Evolutionary conservation across 306 rosid species (phyloP).

Genomic region (Trifolium fragiferum): DNA sequence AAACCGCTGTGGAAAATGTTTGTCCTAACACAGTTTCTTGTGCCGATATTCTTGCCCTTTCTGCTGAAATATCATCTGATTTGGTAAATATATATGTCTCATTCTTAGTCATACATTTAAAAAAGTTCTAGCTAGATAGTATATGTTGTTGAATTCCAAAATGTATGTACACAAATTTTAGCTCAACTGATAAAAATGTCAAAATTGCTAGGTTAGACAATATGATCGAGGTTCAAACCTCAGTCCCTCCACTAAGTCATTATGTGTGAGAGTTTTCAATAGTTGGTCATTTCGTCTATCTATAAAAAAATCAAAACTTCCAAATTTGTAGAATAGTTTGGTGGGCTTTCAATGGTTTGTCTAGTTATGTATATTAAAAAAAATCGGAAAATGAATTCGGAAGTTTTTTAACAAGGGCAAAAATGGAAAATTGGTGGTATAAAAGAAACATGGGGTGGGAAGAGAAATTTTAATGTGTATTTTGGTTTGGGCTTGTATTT

Average conservation of each 20-base stretch:
- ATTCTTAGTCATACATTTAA: neutral
- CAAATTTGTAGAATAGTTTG: neutral
- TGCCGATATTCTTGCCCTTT: constrained; percentile 64
- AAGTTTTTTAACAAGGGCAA: too few relatives aligned
- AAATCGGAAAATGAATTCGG: too few relatives aligned
- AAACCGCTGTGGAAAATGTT: constrained; percentile 50
- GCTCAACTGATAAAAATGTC: too few relatives aligned
- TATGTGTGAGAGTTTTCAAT: too few relatives aligned
- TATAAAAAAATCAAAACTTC: too few relatives aligned
- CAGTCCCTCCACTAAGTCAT: too few relatives aligned
- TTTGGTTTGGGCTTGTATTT: neutral
- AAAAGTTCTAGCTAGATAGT: neutral
- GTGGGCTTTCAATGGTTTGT: neutral
- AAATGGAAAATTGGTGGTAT: too few relatives aligned
- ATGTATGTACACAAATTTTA: too few relatives aligned
- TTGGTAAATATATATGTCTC: constrained; percentile 38
- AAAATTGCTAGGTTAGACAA: too few relatives aligned
- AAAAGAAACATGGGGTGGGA: too few relatives aligned
- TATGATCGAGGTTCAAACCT: too few relatives aligned
- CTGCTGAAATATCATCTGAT: constrained; percentile 49
- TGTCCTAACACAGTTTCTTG: constrained; percentile 63
- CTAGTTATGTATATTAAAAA: neutral
- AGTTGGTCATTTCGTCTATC: too few relatives aligned
- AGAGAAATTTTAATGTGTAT: neutral
- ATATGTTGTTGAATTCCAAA: neutral